phyloP scores from a whole-genome alignment of 768 basidiomycete genomes.

The Coprinopsis cinerea region DNA sequence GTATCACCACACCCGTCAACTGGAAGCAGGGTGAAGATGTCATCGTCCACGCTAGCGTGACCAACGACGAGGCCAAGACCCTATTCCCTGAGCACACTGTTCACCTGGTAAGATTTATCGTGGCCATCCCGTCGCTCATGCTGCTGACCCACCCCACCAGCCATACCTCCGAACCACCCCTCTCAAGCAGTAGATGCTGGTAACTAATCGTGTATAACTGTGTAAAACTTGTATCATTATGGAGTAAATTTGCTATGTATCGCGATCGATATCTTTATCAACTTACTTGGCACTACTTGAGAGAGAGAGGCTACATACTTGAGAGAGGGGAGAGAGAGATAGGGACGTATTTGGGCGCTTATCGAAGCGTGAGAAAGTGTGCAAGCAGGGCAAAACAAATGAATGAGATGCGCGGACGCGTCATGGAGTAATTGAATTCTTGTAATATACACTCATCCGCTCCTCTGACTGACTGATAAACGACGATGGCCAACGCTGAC shows the following conservation, averaged over 20 bases:
- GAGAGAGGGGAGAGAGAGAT: not conserved
- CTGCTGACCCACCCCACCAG: slow-evolving; percentile 31
- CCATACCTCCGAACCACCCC: slow-evolving; percentile 87
- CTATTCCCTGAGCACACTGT: slow-evolving; percentile 81
- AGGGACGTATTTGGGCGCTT: too few species aligned
- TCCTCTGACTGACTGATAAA: too few species aligned
- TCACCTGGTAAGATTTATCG: slow-evolving; percentile 55
- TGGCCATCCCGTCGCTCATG: not conserved
- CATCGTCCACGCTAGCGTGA: slow-evolving; percentile 83
- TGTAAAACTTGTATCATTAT: slow-evolving; percentile 2
- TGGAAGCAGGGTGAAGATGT: slow-evolving; percentile 94
- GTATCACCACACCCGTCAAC: slow-evolving; percentile 87
- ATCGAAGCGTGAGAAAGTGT: not conserved
- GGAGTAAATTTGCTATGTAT: too few species aligned
- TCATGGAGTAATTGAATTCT: slow-evolving; percentile 13
- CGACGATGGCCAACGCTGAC: slow-evolving; percentile 74
- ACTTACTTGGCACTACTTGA: not conserved
- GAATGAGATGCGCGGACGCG: slow-evolving; percentile 11
- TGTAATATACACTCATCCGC: slow-evolving; percentile 17
- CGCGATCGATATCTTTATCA: too few species aligned
- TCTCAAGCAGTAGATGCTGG: slow-evolving; percentile 23
- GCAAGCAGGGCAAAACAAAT: slow-evolving; percentile 14
- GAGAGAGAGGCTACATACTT: not conserved
- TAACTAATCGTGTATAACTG: slow-evolving; percentile 9
- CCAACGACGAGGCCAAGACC: slow-evolving; percentile 83